phyloP scores from a whole-genome alignment of 2,329 filamentous ascomycete species.

The Verticillium albo-atrum region DNA sequence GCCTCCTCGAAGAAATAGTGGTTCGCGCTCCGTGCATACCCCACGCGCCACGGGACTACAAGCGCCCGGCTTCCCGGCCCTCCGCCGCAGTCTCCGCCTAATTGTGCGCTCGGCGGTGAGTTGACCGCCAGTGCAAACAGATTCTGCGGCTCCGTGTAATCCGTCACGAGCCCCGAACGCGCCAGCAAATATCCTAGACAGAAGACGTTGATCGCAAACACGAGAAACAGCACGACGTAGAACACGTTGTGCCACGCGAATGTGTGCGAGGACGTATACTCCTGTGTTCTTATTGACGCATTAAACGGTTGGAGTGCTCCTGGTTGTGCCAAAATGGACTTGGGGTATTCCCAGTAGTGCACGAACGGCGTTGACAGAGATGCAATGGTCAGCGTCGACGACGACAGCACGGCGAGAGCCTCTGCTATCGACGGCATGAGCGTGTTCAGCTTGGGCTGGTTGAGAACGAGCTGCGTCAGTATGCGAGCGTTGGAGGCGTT shows the following conservation, averaged over 20 bases:
- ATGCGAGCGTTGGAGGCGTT: slow-evolving; percentile 57
- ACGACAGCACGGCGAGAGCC: slow-evolving; percentile 65
- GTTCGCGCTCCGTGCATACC: slow-evolving; percentile 29
- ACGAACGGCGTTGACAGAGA: slow-evolving; percentile 56
- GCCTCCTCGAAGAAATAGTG: slow-evolving; percentile 40
- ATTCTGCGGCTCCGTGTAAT: slow-evolving; percentile 75
- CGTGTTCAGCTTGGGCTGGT: slow-evolving; percentile 34
- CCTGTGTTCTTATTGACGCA: slow-evolving; percentile 57
- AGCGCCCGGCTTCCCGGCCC: slow-evolving; percentile 30
- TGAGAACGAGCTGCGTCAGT: slow-evolving; percentile 49
- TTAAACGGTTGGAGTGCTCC: slow-evolving; percentile 55
- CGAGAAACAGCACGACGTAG: slow-evolving; percentile 59
- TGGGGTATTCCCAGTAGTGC: slow-evolving; percentile 46
- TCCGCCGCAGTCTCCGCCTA: slow-evolving; percentile 33
- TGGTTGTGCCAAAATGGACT: slow-evolving; percentile 32
- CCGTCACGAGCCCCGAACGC: slow-evolving; percentile 60
- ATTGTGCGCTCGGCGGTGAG: slow-evolving; percentile 30
- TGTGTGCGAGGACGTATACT: slow-evolving; percentile 66
- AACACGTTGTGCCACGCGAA: slow-evolving; percentile 61
- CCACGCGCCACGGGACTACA: slow-evolving; percentile 36
- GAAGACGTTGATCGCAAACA: slow-evolving; percentile 63
- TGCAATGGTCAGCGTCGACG: slow-evolving; percentile 60
- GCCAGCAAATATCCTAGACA: slow-evolving; percentile 59
- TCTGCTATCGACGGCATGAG: slow-evolving; percentile 66
- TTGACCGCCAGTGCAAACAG: slow-evolving; percentile 70